Evolutionary conservation across 1,284 basidiomycete species (phyloP).

Genomic region (Ustilago loliicola): DNA sequence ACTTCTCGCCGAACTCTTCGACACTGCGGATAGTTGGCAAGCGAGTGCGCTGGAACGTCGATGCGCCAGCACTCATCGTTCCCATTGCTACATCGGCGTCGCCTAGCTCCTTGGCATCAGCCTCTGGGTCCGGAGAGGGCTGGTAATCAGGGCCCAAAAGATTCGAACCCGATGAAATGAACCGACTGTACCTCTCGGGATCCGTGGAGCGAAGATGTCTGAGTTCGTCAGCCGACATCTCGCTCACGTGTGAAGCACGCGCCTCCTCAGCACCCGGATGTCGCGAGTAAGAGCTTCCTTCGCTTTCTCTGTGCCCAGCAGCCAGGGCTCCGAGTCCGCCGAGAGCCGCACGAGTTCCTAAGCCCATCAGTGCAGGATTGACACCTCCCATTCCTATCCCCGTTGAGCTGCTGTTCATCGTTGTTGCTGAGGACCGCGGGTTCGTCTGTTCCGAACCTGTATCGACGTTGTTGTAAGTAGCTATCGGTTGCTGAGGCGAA

Average conservation of each 20-base stretch:
- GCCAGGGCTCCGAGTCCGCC: constrained; percentile 54
- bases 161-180: constrained; percentile 53
- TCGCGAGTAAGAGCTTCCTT: constrained; percentile 39
- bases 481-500: constrained; percentile 8
- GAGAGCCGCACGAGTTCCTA: constrained; percentile 26
- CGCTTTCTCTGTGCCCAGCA: constrained; percentile 55
- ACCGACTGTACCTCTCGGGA: constrained; percentile 51
- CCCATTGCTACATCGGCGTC: constrained; percentile 2
- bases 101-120: constrained; percentile 7
- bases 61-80: constrained; percentile 1
- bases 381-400: constrained; percentile 12
- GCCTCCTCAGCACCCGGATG: constrained; percentile 12
- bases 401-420: constrained; percentile 21
- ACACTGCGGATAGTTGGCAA: constrained; percentile 58
- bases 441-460: constrained; percentile 1
- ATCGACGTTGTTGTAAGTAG: constrained; percentile 20
- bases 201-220: constrained; percentile 34
- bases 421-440: constrained; percentile 26
- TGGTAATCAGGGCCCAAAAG: constrained; percentile 52
- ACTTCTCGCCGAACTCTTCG: constrained; percentile 56
- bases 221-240: constrained; percentile 34
- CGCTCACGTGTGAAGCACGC: constrained; percentile 18
- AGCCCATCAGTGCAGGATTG: constrained; percentile 41
- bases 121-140: constrained; percentile 24
- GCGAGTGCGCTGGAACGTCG: constrained; percentile 19